Evolutionary conservation across 2,329 filamentous ascomycete species (phyloP).

Genomic region (Neonectria hederae): DNA sequence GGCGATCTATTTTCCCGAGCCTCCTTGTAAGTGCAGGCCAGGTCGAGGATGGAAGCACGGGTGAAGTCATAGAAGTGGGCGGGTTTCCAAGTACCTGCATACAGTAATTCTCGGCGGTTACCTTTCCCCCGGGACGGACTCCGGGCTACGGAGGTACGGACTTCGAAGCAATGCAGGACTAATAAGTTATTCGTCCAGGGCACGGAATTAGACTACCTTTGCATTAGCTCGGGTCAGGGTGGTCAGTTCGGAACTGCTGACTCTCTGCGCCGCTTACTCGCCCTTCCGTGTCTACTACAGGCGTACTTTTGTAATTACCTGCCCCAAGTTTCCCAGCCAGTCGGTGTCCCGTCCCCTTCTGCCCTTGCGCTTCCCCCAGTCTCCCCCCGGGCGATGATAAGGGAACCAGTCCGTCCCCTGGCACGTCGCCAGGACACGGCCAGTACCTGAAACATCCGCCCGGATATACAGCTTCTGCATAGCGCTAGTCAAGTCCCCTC

Average conservation of each 20-base stretch:
- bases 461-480: not conserved
- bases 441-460: conserved; percentile 13
- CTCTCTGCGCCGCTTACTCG: not conserved
- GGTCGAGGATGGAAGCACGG: too few species aligned
- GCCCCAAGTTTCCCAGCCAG: not conserved
- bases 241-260: not conserved
- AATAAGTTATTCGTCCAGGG: too few species aligned
- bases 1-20: not conserved
- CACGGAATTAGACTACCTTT: too few species aligned
- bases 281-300: too few species aligned
- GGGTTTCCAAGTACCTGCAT: too few species aligned
- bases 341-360: not conserved
- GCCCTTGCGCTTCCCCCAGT: too few species aligned
- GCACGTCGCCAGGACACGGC: not conserved
- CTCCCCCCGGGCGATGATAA: not conserved
- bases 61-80: too few species aligned
- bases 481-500: not conserved
- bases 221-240: too few species aligned
- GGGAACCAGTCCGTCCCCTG: not conserved
- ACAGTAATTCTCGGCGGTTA: not conserved
- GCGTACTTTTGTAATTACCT: too few species aligned
- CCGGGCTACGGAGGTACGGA: not conserved
- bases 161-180: not conserved
- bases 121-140: conserved; percentile 8
- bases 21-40: too few species aligned